These are phyloP conservation scores for Phytophthora pistaciae DNA, from an alignment of 352 stramenopile species.

Conservation along the genomic window DNA sequence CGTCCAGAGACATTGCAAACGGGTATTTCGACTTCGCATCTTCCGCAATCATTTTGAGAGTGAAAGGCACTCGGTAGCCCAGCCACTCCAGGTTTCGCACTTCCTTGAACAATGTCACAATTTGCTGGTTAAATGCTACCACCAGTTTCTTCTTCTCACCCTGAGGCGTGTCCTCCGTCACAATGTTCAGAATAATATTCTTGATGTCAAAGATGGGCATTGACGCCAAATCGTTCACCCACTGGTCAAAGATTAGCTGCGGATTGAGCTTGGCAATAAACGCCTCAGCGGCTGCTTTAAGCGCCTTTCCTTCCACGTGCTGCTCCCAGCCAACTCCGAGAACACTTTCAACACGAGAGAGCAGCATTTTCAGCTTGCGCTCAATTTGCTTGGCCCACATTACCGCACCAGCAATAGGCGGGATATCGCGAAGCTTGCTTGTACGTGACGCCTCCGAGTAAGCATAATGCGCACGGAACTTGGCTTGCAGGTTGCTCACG, in stretches of 20 bases:
- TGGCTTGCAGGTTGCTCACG: slow-evolving; percentile 96
- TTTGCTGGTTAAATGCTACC: slow-evolving; percentile 98
- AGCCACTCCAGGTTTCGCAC: slow-evolving; percentile 99
- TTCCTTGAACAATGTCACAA: slow-evolving; percentile 98
- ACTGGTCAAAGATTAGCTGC: slow-evolving; percentile 95
- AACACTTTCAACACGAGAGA: slow-evolving; percentile 97
- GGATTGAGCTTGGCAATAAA: slow-evolving; percentile 91
- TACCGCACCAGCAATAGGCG: slow-evolving; percentile 97
- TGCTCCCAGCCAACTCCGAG: slow-evolving; percentile 98
- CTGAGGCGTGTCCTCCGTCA: slow-evolving; percentile 79
- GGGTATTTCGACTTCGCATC: slow-evolving; percentile 98
- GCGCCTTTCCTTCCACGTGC: slow-evolving; percentile 95
- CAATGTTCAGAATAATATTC: slow-evolving; percentile 92
- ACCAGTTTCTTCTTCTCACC: slow-evolving; percentile 83
- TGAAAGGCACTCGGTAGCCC: slow-evolving; percentile 97
- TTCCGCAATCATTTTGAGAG: slow-evolving; percentile 95
- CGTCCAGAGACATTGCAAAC: slow-evolving; percentile 97
- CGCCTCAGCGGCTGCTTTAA: slow-evolving; percentile 93
- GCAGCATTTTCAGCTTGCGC: slow-evolving; percentile 97
- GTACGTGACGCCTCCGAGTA: slow-evolving; percentile 96
- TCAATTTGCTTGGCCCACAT: slow-evolving; percentile 99
- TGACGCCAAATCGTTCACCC: slow-evolving; percentile 93
- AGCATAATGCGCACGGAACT: slow-evolving; percentile 96
- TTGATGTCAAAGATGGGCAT: slow-evolving; percentile 93
- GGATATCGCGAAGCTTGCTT: slow-evolving; percentile 97